A percentile compares a stretch with the other conserved stretches of the same genome.
These are phyloP conservation scores for Prunus salicina DNA, from an alignment of 306 rosid genomes.

Conservation along the genomic window DNA sequence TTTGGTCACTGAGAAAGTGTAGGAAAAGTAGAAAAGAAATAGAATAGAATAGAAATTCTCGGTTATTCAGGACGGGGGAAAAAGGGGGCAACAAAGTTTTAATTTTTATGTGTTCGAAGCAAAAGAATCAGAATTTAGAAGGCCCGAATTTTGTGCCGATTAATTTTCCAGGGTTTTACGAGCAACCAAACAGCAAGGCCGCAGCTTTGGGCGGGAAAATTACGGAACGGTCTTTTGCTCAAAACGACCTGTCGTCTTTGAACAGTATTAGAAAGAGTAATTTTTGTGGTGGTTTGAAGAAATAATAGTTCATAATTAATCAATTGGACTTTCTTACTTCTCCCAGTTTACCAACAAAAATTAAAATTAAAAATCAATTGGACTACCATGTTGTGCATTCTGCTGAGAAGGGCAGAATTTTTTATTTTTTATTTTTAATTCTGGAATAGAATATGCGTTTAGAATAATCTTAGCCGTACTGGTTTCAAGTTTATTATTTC, in stretches of 20 bases:
- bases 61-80: too few relatives aligned
- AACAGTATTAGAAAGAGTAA: neutral
- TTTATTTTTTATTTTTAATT: too few relatives aligned
- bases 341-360: too few relatives aligned
- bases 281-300: neutral
- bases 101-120: neutral
- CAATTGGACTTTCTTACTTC: neutral
- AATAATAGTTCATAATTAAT: neutral
- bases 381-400: too few relatives aligned
- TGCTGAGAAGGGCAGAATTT: neutral
- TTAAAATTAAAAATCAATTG: too few relatives aligned
- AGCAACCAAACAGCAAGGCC: neutral
- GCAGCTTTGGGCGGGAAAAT: slow-evolving; percentile 17
- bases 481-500: neutral
- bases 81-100: neutral
- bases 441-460: neutral
- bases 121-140: neutral
- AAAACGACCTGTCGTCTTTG: slow-evolving; percentile 6
- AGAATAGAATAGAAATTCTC: neutral
- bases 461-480: too few relatives aligned
- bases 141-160: neutral
- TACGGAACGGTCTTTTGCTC: neutral
- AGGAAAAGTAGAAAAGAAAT: neutral
- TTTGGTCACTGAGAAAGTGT: slow-evolving; percentile 18
- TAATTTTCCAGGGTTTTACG: neutral